phyloP scores from a whole-genome alignment of 768 basidiomycete species.

The Boletellus sp. region DNA sequence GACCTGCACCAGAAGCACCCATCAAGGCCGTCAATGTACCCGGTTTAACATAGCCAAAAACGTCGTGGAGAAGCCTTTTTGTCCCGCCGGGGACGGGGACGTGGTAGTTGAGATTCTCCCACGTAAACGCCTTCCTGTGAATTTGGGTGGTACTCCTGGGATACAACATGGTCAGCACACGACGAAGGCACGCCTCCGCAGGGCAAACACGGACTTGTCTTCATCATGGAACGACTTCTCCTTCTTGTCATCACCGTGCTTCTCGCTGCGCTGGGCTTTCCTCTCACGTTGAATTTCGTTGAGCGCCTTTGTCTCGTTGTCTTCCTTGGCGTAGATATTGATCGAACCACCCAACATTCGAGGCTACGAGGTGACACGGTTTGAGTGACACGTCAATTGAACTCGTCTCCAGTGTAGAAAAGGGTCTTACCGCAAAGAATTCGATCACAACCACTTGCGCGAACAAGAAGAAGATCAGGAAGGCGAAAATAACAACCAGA shows the following conservation, averaged over 20 bases:
- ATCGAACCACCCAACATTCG: constrained; percentile 38
- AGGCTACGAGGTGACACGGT: constrained; percentile 23
- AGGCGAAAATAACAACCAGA: constrained; percentile 66
- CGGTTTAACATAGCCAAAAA: constrained; percentile 79
- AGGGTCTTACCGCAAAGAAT: constrained; percentile 48
- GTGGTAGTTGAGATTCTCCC: constrained; percentile 74
- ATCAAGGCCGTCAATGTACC: constrained; percentile 87
- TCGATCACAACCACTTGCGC: constrained; percentile 68
- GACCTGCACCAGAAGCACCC: constrained; percentile 81
- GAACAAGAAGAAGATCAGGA: constrained; percentile 66
- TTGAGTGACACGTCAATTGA: neutral
- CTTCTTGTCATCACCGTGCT: constrained; percentile 24
- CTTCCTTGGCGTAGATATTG: constrained; percentile 60
- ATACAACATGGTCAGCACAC: constrained; percentile 2
- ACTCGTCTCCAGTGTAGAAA: neutral
- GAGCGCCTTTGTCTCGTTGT: constrained; percentile 47
- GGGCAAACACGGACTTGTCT: constrained; percentile 11
- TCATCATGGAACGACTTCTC: constrained; percentile 21
- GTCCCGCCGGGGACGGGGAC: constrained; percentile 65
- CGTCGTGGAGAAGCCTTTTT: constrained; percentile 64
- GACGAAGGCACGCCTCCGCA: neutral
- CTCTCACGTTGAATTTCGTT: constrained; percentile 52
- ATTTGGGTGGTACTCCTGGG: neutral
- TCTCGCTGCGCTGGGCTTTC: constrained; percentile 42
- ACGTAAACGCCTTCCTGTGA: constrained; percentile 58